Evolutionary conservation across 2,329 filamentous ascomycete species (phyloP), one percentile per base, ranked within the genome.

Genomic region (Colletotrichum kahawae): DNA sequence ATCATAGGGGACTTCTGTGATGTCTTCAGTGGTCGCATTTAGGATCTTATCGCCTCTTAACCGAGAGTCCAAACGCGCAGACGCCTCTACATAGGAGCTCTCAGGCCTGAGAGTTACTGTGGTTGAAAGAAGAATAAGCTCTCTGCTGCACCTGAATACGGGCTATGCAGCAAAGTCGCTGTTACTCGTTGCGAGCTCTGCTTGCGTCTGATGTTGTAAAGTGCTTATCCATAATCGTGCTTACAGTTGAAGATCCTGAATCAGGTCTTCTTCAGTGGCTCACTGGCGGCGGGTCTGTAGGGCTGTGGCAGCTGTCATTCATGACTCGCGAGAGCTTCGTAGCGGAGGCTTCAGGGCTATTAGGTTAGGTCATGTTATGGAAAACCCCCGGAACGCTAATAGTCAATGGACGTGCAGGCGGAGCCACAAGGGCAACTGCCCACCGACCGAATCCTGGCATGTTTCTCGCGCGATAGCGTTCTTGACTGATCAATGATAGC

Each of bases 271-370:
- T 34, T 24, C 14, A 24, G 43, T 29, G n/a, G 43, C 56, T 34
- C 31, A 65, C 24, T 66, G 24, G 34, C 29, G 12, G 64, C 56
- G 64, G 64, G 63, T 43, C 70, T 54, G 56, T 72, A 72, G 70
- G 70, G 70, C 70, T 72, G 56, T 62, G 38, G 27, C 33, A 36
- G 54, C 16, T 68, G 29, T 54, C 38, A 33, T 38, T 56, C 38
- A 72, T 71, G 63, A 71, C 70, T 71, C 62, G 70, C 36, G 51
- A 67, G 27, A 60, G 57, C 24, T 57, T 57, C 9, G 14, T 57
- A 29, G n/a, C n/a, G 59, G 29, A 62, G 29, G n/a, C 33, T 62
- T 51, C n/a, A 51, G 43, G 43, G 10, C 43, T 21, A 21, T 51
- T 13, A 51, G 21, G 43, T 51, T 51, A 51, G 10, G 43, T 51